A percentile compares a stretch with the other conserved stretches of the same genome.
Conservation (phyloP, 345 rosid species). For the Pistacia integerrima region DNA sequence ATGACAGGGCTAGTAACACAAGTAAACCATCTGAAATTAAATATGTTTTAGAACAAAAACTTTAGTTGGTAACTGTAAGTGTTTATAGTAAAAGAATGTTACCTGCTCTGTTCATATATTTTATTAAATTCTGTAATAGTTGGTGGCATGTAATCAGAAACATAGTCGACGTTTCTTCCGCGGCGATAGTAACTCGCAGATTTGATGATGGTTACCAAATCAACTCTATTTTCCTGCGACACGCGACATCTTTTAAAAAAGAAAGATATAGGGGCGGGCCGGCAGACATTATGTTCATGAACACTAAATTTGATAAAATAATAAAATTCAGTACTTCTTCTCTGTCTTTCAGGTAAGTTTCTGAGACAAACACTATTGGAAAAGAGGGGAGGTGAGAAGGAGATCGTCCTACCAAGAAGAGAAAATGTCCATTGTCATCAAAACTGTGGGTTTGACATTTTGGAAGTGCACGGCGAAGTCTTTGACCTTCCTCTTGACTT, state of each 20-base stretch:
- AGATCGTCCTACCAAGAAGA: slow-evolving; percentile 61
- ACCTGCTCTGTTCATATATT: slow-evolving; percentile 27
- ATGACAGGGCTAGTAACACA: slow-evolving; percentile 31
- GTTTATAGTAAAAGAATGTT: neutral
- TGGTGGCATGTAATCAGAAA: slow-evolving; percentile 61
- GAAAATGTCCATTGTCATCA: slow-evolving; percentile 63
- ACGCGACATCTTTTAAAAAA: neutral
- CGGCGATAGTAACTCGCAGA: slow-evolving; percentile 64
- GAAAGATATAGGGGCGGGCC: neutral
- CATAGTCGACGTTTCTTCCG: slow-evolving; percentile 43
- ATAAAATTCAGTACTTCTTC: no score
- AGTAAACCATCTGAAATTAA: slow-evolving; percentile 5
- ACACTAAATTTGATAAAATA: no score
- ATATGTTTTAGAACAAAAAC: neutral
- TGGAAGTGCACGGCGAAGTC: slow-evolving; percentile 44
- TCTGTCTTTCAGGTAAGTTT: no score
- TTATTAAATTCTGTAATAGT: slow-evolving; percentile 50
- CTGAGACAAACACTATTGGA: no score
- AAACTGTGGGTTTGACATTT: slow-evolving; percentile 57
- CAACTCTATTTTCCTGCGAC: slow-evolving; percentile 21
- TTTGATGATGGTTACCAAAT: slow-evolving; percentile 55
- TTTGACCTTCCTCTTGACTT: slow-evolving; percentile 64
- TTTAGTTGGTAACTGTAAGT: neutral
- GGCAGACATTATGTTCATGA: no score
- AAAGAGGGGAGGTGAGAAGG: no score